Evolutionary conservation across 164 flowering plant species (phyloP).

Genomic region (Vitis vinifera): ASM3070453v1 NC_081806.1:4901001-4901500

Average conservation of each 20-base stretch:
- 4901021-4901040: slow-evolving; percentile 85
- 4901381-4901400: slow-evolving; percentile 58
- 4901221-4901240: slow-evolving; percentile 52
- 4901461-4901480: not conserved
- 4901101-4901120: slow-evolving; percentile 31
- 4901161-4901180: slow-evolving; percentile 66
- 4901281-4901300: not conserved
- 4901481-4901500: not conserved
- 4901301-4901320: not conserved
- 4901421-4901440: slow-evolving; percentile 39
- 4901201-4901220: slow-evolving; percentile 69
- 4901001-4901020: slow-evolving; percentile 55
- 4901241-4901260: slow-evolving; percentile 12
- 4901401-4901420: slow-evolving; percentile 56
- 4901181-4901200: slow-evolving; percentile 61
- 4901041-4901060: slow-evolving; percentile 75
- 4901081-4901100: slow-evolving; percentile 56
- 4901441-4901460: slow-evolving; percentile 17
- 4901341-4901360: slow-evolving; percentile 50
- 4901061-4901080: slow-evolving; percentile 58
- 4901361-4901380: slow-evolving; percentile 77
- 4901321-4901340: not conserved
- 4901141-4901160: slow-evolving; percentile 47
- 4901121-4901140: slow-evolving; percentile 27
- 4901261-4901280: not conserved